Evolutionary conservation across 805 yeast genomes (phyloP), one percentile per base, ranked within the genome.

Genomic region (Pichia nakasei): DNA sequence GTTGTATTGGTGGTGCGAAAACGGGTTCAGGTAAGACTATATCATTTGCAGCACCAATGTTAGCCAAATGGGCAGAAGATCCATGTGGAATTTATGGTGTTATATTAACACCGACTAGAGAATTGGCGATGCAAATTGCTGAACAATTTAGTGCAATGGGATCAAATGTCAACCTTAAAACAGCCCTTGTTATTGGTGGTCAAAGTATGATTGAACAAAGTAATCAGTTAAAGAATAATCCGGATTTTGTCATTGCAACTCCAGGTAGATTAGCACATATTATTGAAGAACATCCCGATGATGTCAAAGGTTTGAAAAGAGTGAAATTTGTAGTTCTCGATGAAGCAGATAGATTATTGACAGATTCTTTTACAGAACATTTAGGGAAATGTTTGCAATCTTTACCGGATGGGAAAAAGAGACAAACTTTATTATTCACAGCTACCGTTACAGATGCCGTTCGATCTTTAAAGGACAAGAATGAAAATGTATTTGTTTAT

Each of bases 1-100:
- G 89, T 61, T 89, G 96, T 64, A 91, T 93, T 42, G 99, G 98
- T 41, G 98, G 98, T 36, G 98, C 98, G 27, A 85, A 85, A 61
- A 93, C 98, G 0, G 98, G 98, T 64, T 82, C 95, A 17, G 98
- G 98, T 75, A 93, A 93, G 60, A 93, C 98, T 2, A 80, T 93
- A 20, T 96, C 97, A 1, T 93, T 93, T 72, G 97, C 91, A 1
- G 94, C 87, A n/a, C 98, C 98, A 2, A 91, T 93, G 86, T 68
- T 93, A 44, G 78, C 95, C 1, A 73, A 82, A 57, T 93, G 97
- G 96, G 85, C 97, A 0, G 84, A 82, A 52, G 97, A 93, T 60
- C 98, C 98, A 1, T 75, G 75, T 61, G 98, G 97, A 1, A 84
- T 93, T 33, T 93, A 72, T 63, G 98, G 97, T 3, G 66, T 93